A percentile compares a stretch with the other conserved stretches of the same genome.
phyloP scores from a whole-genome alignment of 768 basidiomycete genomes.

The Leucocoprinus sp. region DNA sequence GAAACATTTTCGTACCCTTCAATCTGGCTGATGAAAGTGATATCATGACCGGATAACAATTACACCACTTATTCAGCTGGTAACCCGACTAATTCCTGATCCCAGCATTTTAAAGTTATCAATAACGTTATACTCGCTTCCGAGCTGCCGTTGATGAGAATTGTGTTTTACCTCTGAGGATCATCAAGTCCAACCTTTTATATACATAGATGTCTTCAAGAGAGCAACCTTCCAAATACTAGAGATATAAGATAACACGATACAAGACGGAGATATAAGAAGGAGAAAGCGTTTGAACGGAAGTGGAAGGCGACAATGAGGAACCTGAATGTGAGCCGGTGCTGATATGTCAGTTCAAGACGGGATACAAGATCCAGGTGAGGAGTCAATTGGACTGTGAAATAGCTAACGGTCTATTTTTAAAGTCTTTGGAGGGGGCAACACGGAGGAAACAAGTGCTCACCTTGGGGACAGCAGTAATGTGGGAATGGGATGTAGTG shows the following conservation, averaged over 20 bases:
- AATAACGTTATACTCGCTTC: no score
- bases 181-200: no score
- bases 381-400: not conserved
- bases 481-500: not conserved
- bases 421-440: not conserved
- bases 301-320: not conserved
- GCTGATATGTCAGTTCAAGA: slow-evolving; percentile 5
- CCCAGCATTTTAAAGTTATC: no score
- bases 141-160: not conserved
- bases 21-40: no score
- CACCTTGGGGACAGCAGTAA: slow-evolving; percentile 3
- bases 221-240: not conserved
- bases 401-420: not conserved
- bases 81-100: no score
- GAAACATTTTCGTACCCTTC: no score
- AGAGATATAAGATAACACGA: no score
- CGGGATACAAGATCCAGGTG: not conserved
- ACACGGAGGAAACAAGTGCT: not conserved
- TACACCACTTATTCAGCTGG: no score
- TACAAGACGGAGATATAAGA: slow-evolving; percentile 5
- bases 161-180: no score
- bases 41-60: no score
- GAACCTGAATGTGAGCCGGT: not conserved
- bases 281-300: slow-evolving; percentile 3
- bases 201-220: no score